These are phyloP conservation scores for Diaporthe velutina DNA, from an alignment of 2,329 filamentous ascomycete genomes.

Conservation along the genomic window DNA sequence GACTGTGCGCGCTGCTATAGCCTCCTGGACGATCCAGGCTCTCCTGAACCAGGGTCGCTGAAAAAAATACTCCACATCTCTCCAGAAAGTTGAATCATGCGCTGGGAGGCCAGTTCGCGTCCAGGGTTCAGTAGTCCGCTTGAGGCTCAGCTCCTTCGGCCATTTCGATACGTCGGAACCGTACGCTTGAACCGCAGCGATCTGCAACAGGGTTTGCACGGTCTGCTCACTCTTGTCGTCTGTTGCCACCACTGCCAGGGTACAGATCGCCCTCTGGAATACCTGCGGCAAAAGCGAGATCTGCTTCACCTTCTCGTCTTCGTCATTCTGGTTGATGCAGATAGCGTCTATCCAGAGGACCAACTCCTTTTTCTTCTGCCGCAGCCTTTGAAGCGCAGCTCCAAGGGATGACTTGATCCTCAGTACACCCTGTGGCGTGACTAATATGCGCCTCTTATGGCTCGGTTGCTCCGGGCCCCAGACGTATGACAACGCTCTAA, in stretches of 20 bases:
- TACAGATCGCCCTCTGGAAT: background rate
- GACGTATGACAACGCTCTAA: background rate
- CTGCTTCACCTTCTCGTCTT: background rate
- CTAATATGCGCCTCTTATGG: background rate
- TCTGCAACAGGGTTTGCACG: background rate
- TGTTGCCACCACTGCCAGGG: background rate
- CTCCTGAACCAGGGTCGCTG: background rate
- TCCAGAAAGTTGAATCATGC: background rate
- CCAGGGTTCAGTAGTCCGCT: background rate
- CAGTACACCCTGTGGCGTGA: background rate
- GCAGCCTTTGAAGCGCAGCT: background rate
- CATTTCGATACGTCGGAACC: background rate
- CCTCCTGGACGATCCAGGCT: background rate
- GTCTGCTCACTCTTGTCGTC: background rate
- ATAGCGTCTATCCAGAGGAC: background rate
- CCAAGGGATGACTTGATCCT: background rate
- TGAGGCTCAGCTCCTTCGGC: background rate
- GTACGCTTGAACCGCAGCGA: background rate
- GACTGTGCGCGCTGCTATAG: background rate
- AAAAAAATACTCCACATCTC: background rate
- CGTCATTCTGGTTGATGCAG: background rate
- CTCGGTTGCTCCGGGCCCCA: background rate
- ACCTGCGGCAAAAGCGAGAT: background rate
- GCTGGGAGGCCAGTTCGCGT: background rate
- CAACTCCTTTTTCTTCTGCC: background rate